phyloP scores from a whole-genome alignment of 768 basidiomycete genomes.

The Gloeopeniophorella convolvens region DNA sequence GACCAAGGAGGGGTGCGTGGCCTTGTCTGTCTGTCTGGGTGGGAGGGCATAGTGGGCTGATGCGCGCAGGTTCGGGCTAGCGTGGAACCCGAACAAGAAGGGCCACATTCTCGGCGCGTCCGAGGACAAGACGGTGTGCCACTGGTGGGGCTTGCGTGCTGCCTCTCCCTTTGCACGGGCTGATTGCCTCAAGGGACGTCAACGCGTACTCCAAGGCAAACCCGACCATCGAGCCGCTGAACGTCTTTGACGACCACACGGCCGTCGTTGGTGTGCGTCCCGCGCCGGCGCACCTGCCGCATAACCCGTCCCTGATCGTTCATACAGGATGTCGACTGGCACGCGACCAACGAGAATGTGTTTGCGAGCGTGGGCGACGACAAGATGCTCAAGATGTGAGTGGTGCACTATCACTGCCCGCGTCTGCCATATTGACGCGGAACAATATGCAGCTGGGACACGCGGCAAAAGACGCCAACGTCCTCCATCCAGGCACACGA shows the following conservation, averaged over 20 bases:
- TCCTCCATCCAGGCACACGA: slow-evolving; percentile 78
- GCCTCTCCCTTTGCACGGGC: not conserved
- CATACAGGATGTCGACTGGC: slow-evolving; percentile 92
- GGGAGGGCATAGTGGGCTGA: not conserved
- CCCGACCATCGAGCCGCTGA: slow-evolving; percentile 75
- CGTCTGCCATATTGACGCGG: slow-evolving; percentile 6
- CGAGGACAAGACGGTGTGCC: slow-evolving; percentile 93
- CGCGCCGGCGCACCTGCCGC: not conserved
- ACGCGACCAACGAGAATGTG: slow-evolving; percentile 69
- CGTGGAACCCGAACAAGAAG: slow-evolving; percentile 80
- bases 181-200: slow-evolving; percentile 65
- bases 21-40: not conserved
- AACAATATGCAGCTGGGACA: slow-evolving; percentile 76
- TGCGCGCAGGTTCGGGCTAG: slow-evolving; percentile 70
- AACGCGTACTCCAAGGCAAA: slow-evolving; percentile 81
- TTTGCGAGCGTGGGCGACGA: slow-evolving; percentile 97
- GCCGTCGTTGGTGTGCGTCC: slow-evolving; percentile 82
- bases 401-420: slow-evolving; percentile 17
- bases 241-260: slow-evolving; percentile 80
- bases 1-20: slow-evolving; percentile 80
- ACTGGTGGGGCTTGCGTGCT: slow-evolving; percentile 51
- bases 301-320: not conserved
- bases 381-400: slow-evolving; percentile 87
- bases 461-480: slow-evolving; percentile 64
- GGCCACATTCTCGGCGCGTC: slow-evolving; percentile 89